These are phyloP conservation scores for Aquilaria sinensis DNA, from an alignment of 345 rosid species.

Conservation along the genomic window DNA sequence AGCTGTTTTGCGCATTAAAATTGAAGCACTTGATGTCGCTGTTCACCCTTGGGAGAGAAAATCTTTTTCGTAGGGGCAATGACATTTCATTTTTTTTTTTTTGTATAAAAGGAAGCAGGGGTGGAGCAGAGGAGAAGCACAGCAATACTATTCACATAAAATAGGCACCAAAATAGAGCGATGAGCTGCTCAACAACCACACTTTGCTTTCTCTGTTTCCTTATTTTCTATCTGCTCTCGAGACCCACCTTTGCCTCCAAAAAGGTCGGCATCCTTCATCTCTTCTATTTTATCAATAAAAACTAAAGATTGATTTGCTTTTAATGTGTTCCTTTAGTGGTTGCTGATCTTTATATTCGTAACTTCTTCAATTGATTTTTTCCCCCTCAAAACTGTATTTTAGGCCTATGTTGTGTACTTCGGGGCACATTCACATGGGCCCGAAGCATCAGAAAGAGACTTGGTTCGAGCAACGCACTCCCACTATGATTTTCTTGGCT, in stretches of 20 bases:
- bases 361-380: too few relatives aligned
- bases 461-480: slow-evolving; percentile 38
- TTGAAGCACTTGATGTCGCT: not conserved
- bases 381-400: too few relatives aligned
- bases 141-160: not conserved
- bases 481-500: slow-evolving; percentile 59
- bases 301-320: not conserved
- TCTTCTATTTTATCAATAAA: not conserved
- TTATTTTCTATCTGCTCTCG: slow-evolving; percentile 19
- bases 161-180: slow-evolving; percentile 2
- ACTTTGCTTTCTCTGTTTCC: slow-evolving; percentile 18
- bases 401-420: slow-evolving; percentile 70
- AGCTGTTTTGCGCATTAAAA: slow-evolving; percentile 6
- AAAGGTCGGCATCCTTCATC: slow-evolving; percentile 29
- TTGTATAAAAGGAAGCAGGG: slow-evolving; percentile 11
- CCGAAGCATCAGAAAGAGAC: slow-evolving; percentile 26
- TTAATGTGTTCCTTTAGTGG: too few relatives aligned
- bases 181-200: slow-evolving; percentile 21
- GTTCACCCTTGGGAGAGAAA: too few relatives aligned
- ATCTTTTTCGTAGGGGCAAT: too few relatives aligned
- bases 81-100: not conserved
- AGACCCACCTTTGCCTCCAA: slow-evolving; percentile 35
- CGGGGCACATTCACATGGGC: slow-evolving; percentile 63
- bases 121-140: slow-evolving; percentile 21
- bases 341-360: too few relatives aligned